A percentile compares a stretch with the other conserved stretches of the same genome.
These are phyloP conservation scores for Syzygium oleosum DNA, from an alignment of 345 rosid genomes.

Conservation along the genomic window DNA sequence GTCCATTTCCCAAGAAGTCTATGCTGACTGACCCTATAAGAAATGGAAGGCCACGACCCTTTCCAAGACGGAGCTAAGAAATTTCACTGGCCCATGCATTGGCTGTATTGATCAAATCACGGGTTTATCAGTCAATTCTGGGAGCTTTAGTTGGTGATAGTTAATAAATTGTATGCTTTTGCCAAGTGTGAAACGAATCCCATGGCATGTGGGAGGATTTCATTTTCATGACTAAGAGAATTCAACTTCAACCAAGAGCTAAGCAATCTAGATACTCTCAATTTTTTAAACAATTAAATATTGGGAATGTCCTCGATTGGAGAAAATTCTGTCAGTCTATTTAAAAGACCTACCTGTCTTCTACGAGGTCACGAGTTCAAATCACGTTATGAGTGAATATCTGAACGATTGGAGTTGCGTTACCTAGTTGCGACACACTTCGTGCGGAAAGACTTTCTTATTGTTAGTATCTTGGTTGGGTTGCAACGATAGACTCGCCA, in stretches of 20 bases:
- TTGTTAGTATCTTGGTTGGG: no score
- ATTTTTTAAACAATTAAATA: neutral
- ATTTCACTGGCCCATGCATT: neutral
- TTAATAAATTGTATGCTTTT: neutral
- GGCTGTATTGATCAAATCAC: neutral
- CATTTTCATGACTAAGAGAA: neutral
- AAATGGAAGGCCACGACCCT: neutral
- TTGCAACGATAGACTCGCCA: no score
- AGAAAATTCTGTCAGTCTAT: no score
- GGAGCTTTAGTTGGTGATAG: neutral
- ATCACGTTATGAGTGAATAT: neutral
- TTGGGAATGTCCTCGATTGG: no score
- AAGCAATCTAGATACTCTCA: neutral
- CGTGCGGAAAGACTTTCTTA: no score
- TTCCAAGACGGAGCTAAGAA: neutral
- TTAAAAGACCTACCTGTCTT: neutral
- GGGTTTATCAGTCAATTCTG: neutral
- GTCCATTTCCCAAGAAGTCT: neutral
- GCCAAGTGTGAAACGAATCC: neutral
- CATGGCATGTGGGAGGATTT: neutral
- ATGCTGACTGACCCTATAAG: accelerated
- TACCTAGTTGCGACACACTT: no score
- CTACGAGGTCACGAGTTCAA: accelerated
- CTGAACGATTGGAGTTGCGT: no score
- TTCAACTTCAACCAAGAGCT: neutral